Percentiles rank a stretch among this genome's conserved stretches.
These are phyloP conservation scores for Exophiala sideris DNA, from an alignment of 2,329 filamentous ascomycete species.

Conservation along the genomic window DNA sequence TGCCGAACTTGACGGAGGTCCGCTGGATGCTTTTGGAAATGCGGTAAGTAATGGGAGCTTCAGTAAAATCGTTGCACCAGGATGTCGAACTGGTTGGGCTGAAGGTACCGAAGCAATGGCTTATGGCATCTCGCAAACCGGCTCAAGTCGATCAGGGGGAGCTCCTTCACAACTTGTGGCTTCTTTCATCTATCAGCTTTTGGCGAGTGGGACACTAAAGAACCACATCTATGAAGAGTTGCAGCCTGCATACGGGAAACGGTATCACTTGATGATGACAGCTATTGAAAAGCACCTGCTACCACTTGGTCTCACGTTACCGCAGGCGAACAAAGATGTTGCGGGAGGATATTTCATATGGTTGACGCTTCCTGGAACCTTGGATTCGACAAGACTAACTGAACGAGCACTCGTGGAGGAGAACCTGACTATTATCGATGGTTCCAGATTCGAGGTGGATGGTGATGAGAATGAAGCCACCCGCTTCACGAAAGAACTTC, in stretches of 20 bases:
- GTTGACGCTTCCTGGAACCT: slow-evolving; percentile 59
- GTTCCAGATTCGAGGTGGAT: slow-evolving; percentile 66
- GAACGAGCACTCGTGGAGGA: slow-evolving; percentile 59
- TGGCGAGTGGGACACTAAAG: slow-evolving; percentile 52
- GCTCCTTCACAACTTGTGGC: slow-evolving; percentile 59
- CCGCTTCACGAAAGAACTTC: slow-evolving; percentile 58
- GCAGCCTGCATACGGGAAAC: slow-evolving; percentile 53
- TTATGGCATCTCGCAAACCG: slow-evolving; percentile 57
- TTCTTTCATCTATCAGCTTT: slow-evolving; percentile 54
- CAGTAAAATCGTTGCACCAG: slow-evolving; percentile 80
- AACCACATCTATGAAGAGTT: slow-evolving; percentile 52
- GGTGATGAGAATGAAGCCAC: slow-evolving; percentile 51
- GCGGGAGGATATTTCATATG: slow-evolving; percentile 87
- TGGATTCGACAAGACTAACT: slow-evolving; percentile 56
- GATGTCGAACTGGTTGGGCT: slow-evolving; percentile 81
- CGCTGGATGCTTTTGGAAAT: slow-evolving; percentile 68
- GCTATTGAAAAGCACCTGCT: slow-evolving; percentile 60
- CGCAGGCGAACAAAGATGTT: slow-evolving; percentile 40
- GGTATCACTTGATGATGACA: slow-evolving; percentile 54
- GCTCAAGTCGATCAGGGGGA: slow-evolving; percentile 57
- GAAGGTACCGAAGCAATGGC: slow-evolving; percentile 66
- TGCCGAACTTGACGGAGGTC: slow-evolving; percentile 60
- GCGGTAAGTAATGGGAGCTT: slow-evolving; percentile 84
- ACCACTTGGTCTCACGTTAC: slow-evolving; percentile 60
- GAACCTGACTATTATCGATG: slow-evolving; percentile 65